These are phyloP conservation scores for Rhodotorula paludigena DNA, from an alignment of 768 basidiomycete genomes.

Conservation along the genomic window DNA sequence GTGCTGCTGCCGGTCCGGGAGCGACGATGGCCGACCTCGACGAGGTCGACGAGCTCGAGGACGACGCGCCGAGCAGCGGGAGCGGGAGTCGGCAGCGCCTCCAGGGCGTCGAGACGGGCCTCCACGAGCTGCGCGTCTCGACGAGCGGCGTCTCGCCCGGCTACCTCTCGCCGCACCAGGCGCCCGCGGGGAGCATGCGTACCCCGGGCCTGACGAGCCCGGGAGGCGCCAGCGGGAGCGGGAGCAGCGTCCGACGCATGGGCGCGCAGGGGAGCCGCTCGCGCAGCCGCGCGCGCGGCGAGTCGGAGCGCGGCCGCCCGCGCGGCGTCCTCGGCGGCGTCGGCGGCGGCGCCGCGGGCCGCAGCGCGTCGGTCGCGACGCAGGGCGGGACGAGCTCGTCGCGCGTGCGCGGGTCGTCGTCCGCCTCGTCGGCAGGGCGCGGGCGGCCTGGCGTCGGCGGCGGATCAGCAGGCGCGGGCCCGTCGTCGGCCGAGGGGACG, in stretches of 20 bases:
- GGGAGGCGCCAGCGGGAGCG: neutral
- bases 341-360: too few relatives aligned
- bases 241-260: neutral
- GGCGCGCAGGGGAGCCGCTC: slow-evolving; percentile 10
- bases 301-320: slow-evolving; percentile 23
- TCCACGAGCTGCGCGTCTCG: slow-evolving; percentile 31
- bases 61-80: neutral
- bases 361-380: neutral
- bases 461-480: neutral
- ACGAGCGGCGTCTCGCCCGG: neutral
- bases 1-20: slow-evolving; percentile 3
- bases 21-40: slow-evolving; percentile 11
- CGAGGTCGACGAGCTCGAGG: slow-evolving; percentile 31
- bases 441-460: neutral
- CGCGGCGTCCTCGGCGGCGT: slow-evolving; percentile 11
- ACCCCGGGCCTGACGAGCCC: too few relatives aligned
- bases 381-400: slow-evolving; percentile 5
- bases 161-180: neutral
- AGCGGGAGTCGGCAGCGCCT: slow-evolving; percentile 11
- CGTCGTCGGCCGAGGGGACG: neutral
- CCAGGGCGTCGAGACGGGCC: slow-evolving; percentile 33
- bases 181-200: too few relatives aligned
- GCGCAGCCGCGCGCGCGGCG: slow-evolving; percentile 20
- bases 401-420: slow-evolving; percentile 16
- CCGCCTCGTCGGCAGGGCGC: slow-evolving; percentile 7